Evolutionary conservation across 2,329 filamentous ascomycete species (phyloP), one percentile per base, ranked within the genome.

Genomic region (Plenodomus tracheiphilus): DNA sequence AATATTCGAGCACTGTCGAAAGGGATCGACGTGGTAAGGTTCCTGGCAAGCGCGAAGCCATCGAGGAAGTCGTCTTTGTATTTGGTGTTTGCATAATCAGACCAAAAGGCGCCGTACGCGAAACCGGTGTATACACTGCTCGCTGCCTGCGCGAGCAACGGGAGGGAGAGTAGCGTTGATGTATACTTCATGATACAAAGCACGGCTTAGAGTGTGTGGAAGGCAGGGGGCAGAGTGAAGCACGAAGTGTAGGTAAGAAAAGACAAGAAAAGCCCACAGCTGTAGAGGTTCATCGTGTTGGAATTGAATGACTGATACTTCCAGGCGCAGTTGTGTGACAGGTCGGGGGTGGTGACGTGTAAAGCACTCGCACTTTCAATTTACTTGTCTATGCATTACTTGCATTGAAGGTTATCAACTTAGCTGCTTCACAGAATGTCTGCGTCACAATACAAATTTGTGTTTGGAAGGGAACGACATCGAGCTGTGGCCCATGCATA

Each of bases 1-100:
- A 86, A 91, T 19, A 90, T 77, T 47, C 87, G 84, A 20, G 85
- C 86, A 52, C 82, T 85, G 62, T 77, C 85, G 76, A 88, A 90
- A 39, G 81, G 81, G 7, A 78, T 74, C 25, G 85, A 39, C 6
- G 56, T 58, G 18, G 49, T 51, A 13, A 68, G 56, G 16, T 50
- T 62, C 13, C 59, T 51, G 1, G 64, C 64, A 2, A 60, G 39
- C 20, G 55, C 53, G 45, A 68, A 70, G 20, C 49, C 47, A 9
- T 58, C 46, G 16, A 50, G 39, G 41, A 66, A 68, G 35, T 69
- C 62, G 10, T 41, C 51, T 25, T 61, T 58, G 35, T 32, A 42
- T 35, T 68, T 69, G 9, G 38, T 43, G 4, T 61, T 61, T 16
- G 21, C 19, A 13, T 47, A 30, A 0, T 30, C 17, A 30, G 40